Evolutionary conservation across 768 basidiomycete species (phyloP), one percentile per base, ranked within the genome.

Genomic region (Agaricus subrufescens): DNA sequence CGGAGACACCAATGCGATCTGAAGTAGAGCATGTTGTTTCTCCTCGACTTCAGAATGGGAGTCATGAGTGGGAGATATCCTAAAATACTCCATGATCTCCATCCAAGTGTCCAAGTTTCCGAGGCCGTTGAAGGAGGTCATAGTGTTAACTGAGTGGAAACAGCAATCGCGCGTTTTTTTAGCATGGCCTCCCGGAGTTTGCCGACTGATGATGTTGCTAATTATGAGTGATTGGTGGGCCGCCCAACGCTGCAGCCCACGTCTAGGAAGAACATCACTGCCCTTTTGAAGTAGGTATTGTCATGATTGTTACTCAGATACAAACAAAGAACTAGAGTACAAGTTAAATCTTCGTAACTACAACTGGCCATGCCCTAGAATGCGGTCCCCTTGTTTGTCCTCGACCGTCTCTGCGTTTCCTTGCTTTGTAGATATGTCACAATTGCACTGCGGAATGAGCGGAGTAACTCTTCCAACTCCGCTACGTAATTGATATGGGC

Each of bases 51-150:
- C 51, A 6, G 30, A 12, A 11, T 44, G 40, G 9, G 51, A 44
- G 10, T 52, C 51, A 29, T 27, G 30, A 1, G 40, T 23, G 4
- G 25, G 27, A 30, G 42, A 52, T 44, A 52, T 52, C 19, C 34
- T 14, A 15, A 52, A 52, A 26, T 52, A 52, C 51, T 44, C 26
- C 9, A 52, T 40, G 31, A 52, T 42, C 19, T 52, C 51, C 19
- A 15, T 43, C 51, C 51, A 52, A 14, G 44, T 34, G 23, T 52
- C 51, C 14, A 52, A 8, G n/a, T 52, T 52, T 7, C 51, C 51
- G 5, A 52, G 14, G 0, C 19, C 15, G 31, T 44, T 30, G 8
- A 52, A 71, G 12, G 51, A 44, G 19, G 26, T 14, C 51, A 52
- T 52, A 23, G 15, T 34, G 19, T 19, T 19, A 19, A 19, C 19